Conservation (phyloP, 2,329 filamentous ascomycete species). For the Talaromyces sp. region DNA sequence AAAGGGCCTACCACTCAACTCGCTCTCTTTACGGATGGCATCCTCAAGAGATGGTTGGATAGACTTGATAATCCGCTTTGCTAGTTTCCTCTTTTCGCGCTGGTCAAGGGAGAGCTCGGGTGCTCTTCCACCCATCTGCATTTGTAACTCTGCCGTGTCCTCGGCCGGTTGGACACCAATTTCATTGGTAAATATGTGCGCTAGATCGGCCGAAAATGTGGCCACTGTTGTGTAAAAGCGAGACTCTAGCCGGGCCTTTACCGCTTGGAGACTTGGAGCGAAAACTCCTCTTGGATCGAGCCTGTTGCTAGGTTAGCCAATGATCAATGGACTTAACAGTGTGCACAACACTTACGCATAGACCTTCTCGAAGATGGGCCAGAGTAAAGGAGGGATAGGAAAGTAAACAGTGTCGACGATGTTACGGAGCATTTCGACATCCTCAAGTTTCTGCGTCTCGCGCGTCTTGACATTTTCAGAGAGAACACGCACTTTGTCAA, state of each 20-base stretch:
- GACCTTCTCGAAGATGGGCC: constrained; percentile 74
- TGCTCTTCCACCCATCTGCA: constrained; percentile 46
- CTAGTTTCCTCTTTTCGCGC: constrained; percentile 76
- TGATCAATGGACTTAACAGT: neutral
- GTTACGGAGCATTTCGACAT: constrained; percentile 68
- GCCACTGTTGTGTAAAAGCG: constrained; percentile 58
- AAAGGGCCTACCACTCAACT: constrained; percentile 65
- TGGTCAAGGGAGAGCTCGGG: constrained; percentile 56
- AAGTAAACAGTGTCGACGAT: constrained; percentile 91
- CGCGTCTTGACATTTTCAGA: constrained; percentile 68
- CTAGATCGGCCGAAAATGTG: constrained; percentile 57
- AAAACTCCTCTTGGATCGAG: constrained; percentile 54
- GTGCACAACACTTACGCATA: constrained; percentile 60
- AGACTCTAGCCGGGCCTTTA: constrained; percentile 51
- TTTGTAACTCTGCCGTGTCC: constrained; percentile 44
- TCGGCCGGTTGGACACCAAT: constrained; percentile 47
- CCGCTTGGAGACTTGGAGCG: constrained; percentile 48
- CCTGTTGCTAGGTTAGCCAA: constrained; percentile 22
- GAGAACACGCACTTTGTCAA: constrained; percentile 69
- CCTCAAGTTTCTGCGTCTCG: constrained; percentile 72
- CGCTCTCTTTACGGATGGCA: constrained; percentile 75
- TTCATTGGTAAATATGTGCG: constrained; percentile 52
- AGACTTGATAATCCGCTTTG: constrained; percentile 81
- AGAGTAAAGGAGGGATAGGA: constrained; percentile 72
- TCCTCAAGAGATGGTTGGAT: constrained; percentile 73